Conservation (phyloP, 2,329 filamentous ascomycete genomes). For the Cadophora sp. region DNA sequence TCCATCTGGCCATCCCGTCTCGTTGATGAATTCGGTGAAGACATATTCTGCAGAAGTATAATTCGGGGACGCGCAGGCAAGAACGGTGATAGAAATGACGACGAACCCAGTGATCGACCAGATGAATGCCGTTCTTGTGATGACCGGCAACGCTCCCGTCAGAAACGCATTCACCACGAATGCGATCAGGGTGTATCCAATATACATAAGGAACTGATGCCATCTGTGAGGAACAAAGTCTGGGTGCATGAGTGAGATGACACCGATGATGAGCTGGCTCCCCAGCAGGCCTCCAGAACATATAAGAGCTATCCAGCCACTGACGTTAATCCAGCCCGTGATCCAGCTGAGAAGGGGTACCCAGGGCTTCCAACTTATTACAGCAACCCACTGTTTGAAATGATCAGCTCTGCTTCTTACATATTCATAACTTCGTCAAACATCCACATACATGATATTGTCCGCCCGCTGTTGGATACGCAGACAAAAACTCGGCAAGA, state of each 20-base stretch:
- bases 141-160: conserved; percentile 55
- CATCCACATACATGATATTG: conserved; percentile 52
- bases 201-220: conserved; percentile 61
- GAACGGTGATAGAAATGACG: conserved; percentile 57
- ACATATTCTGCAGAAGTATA: conserved; percentile 60
- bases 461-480: conserved; percentile 61
- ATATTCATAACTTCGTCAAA: neutral
- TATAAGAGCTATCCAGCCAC: conserved; percentile 53
- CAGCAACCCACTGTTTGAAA: conserved; percentile 54
- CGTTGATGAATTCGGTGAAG: conserved; percentile 60
- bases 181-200: conserved; percentile 54
- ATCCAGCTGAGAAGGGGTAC: conserved; percentile 52
- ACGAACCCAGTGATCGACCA: conserved; percentile 61
- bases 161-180: conserved; percentile 56
- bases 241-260: conserved; percentile 57
- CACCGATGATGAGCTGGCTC: conserved; percentile 60
- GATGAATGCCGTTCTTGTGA: conserved; percentile 55
- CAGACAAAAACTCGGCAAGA: conserved; percentile 63
- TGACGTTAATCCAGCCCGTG: conserved; percentile 56
- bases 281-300: conserved; percentile 59
- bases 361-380: conserved; percentile 55
- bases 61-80: conserved; percentile 56
- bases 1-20: conserved; percentile 56
- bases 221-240: conserved; percentile 57
- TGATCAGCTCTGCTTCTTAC: neutral